phyloP scores from a whole-genome alignment of 192 early-diverging fungal genomes.

The Backusella tarrabulga region DNA sequence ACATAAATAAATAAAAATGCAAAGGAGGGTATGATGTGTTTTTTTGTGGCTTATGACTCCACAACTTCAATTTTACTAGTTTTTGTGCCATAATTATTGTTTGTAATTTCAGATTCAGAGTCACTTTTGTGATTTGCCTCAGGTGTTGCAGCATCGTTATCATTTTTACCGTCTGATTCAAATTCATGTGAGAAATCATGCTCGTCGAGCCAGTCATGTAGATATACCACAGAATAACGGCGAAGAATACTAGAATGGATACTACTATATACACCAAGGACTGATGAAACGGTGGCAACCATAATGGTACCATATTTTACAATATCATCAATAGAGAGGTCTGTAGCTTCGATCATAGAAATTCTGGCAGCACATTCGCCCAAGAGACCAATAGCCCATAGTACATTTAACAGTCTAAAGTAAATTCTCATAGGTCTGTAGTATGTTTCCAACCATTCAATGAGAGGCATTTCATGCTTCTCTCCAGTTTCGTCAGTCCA shows the following conservation, averaged over 20 bases:
- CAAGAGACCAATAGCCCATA: conserved; percentile 38
- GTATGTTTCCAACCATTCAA: conserved; percentile 39
- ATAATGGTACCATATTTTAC: conserved; percentile 40
- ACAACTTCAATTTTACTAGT: background rate
- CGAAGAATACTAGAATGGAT: background rate
- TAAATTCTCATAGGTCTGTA: conserved; percentile 18
- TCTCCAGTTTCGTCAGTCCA: conserved; percentile 34
- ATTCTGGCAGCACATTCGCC: conserved; percentile 41
- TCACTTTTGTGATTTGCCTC: background rate
- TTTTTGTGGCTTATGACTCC: background rate
- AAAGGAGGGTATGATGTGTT: background rate
- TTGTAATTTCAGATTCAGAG: background rate
- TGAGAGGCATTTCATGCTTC: background rate
- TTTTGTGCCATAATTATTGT: background rate
- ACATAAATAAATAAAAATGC: background rate
- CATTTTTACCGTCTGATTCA: background rate
- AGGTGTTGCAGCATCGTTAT: background rate
- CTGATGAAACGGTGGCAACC: conserved; percentile 5
- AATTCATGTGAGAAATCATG: background rate
- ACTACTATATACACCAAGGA: background rate
- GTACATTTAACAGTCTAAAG: conserved; percentile 16
- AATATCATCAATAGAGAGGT: conserved; percentile 33
- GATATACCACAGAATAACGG: background rate
- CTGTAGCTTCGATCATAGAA: conserved; percentile 34
- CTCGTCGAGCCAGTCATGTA: background rate